Conservation (phyloP, 1,139 yeast species). For the Lodderomyces metapsilosis region DNA sequence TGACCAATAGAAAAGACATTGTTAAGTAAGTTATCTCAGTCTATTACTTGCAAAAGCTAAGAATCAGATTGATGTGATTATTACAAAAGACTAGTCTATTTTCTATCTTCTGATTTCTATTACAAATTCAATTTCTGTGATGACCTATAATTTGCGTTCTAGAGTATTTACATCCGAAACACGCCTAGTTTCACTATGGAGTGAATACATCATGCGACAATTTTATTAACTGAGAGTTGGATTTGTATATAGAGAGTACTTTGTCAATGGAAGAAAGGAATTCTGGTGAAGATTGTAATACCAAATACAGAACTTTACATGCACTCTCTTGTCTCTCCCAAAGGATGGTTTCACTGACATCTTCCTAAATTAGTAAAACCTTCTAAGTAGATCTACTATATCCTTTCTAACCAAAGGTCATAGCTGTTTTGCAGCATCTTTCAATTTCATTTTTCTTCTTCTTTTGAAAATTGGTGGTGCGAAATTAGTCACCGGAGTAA, state of each 20-base stretch:
- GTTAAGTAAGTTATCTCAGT: neutral
- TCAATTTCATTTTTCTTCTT: no score
- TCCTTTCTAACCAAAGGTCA: no score
- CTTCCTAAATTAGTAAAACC: no score
- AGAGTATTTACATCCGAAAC: conserved; percentile 41
- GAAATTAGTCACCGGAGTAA: neutral
- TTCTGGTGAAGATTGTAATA: conserved; percentile 7
- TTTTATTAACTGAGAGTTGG: conserved; percentile 11
- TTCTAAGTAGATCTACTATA: no score
- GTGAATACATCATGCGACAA: conserved; percentile 44
- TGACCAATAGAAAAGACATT: no score
- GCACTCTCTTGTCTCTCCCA: no score
- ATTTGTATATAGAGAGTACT: no score
- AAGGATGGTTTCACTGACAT: no score
- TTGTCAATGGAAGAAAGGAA: no score
- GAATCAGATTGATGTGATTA: neutral
- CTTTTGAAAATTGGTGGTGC: neutral
- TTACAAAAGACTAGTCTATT: neutral
- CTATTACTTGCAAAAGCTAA: neutral
- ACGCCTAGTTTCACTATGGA: conserved; percentile 49
- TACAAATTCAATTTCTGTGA: conserved; percentile 23
- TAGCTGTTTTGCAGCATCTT: no score
- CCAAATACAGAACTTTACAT: no score
- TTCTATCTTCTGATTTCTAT: neutral
- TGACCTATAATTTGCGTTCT: conserved; percentile 56